Conservation (phyloP, 2,329 filamentous ascomycete genomes). For the Ophiostoma australiae region DNA sequence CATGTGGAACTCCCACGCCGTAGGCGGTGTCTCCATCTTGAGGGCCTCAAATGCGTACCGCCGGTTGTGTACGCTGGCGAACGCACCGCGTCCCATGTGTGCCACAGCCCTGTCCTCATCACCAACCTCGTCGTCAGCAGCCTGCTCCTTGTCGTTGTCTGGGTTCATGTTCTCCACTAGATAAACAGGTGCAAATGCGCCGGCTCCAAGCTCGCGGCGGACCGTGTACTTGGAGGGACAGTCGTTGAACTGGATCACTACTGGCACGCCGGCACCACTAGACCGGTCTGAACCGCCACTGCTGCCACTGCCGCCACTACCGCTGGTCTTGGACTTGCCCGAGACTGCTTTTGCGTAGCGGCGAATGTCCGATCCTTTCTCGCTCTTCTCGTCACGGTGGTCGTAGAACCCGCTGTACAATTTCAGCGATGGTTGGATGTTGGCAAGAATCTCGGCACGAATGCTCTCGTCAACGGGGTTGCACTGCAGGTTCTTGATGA, state of each 20-base stretch:
- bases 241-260: conserved; percentile 63
- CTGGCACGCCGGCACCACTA: conserved; percentile 53
- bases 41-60: conserved; percentile 70
- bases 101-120: conserved; percentile 36
- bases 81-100: conserved; percentile 57
- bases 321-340: conserved; percentile 51
- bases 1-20: conserved; percentile 94
- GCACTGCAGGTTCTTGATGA: conserved; percentile 77
- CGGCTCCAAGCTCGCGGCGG: conserved; percentile 81
- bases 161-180: conserved; percentile 69
- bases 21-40: conserved; percentile 89
- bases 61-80: conserved; percentile 47
- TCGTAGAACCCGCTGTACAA: conserved; percentile 78
- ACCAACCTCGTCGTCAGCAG: conserved; percentile 28
- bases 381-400: conserved; percentile 58
- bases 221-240: conserved; percentile 66
- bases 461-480: conserved; percentile 81
- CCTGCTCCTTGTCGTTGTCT: conserved; percentile 39
- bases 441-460: conserved; percentile 67
- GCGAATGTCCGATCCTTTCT: conserved; percentile 69
- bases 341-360: conserved; percentile 67
- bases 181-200: conserved; percentile 93
- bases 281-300: conserved; percentile 53
- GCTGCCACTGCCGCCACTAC: conserved; percentile 28
- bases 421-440: conserved; percentile 65